These are phyloP conservation scores for Sparassis latifolia DNA, from an alignment of 1,284 basidiomycete species.

Conservation along the genomic window DNA sequence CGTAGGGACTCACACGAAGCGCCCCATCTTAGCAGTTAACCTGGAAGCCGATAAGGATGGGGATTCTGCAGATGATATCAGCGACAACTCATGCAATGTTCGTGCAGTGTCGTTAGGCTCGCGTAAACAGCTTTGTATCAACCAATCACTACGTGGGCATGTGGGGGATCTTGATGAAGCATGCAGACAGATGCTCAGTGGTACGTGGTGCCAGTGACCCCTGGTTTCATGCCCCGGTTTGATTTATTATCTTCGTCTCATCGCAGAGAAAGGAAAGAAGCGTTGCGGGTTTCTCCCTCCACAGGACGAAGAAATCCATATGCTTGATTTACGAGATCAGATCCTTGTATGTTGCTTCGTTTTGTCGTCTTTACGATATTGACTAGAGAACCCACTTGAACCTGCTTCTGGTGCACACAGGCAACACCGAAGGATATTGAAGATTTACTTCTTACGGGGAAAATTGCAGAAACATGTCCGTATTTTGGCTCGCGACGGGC, in stretches of 20 bases:
- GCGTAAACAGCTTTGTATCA: conserved; percentile 92
- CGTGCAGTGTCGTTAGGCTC: conserved; percentile 82
- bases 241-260: not conserved
- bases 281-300: conserved; percentile 82
- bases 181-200: conserved; percentile 83
- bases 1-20: not conserved
- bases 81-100: conserved; percentile 25
- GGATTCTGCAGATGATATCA: too few species aligned
- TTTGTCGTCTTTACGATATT: not conserved
- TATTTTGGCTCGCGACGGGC: conserved; percentile 90
- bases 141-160: conserved; percentile 65
- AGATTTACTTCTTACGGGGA: conserved; percentile 77
- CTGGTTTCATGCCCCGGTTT: too few species aligned
- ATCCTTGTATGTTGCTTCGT: conserved; percentile 56
- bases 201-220: conserved; percentile 28
- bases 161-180: conserved; percentile 86
- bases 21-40: conserved; percentile 1
- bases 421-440: conserved; percentile 91
- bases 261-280: conserved; percentile 48
- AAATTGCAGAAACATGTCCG: conserved; percentile 69
- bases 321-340: conserved; percentile 87
- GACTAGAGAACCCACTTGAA: not conserved
- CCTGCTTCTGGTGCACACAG: conserved; percentile 31
- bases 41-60: conserved; percentile 16
- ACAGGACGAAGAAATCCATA: conserved; percentile 59